Conservation (phyloP, 352 stramenopile genomes). For the Elongisporangium prolatum region DNA sequence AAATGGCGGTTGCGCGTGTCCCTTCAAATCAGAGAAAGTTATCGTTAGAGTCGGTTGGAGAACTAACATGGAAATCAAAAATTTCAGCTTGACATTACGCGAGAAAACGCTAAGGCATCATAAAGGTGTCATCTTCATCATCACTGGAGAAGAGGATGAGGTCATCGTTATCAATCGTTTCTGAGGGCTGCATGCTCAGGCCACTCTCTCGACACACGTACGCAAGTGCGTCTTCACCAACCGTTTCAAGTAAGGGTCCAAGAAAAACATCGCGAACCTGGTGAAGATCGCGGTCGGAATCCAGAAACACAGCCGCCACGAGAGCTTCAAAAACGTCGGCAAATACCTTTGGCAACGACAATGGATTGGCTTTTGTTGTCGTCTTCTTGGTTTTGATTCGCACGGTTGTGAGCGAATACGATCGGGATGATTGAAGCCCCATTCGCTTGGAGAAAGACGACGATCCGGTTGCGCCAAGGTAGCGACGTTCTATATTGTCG, state of each 20-base stretch:
- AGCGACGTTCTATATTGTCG: slow-evolving; percentile 42
- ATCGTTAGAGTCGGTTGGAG: no score
- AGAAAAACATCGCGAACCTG: slow-evolving; percentile 81
- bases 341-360: slow-evolving; percentile 79
- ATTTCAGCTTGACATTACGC: no score
- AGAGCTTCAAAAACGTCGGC: slow-evolving; percentile 86
- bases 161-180: no score
- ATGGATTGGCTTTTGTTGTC: slow-evolving; percentile 20
- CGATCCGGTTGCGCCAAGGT: slow-evolving; percentile 2
- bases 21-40: no score
- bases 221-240: slow-evolving; percentile 63
- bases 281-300: slow-evolving; percentile 66
- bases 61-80: no score
- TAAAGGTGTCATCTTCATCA: no score
- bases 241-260: slow-evolving; percentile 61
- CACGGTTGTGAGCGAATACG: no score
- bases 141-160: no score
- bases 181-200: slow-evolving; percentile 22
- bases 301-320: slow-evolving; percentile 82
- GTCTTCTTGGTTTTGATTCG: slow-evolving; percentile 3
- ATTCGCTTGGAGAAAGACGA: no score
- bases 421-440: no score
- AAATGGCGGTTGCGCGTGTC: no score
- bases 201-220: slow-evolving; percentile 77
- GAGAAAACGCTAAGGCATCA: no score